These are phyloP conservation scores for Rhytidiadelphus loreus DNA, from an alignment of 225 moss, liverwort and hornwort genomes.

Conservation along the genomic window DNA sequence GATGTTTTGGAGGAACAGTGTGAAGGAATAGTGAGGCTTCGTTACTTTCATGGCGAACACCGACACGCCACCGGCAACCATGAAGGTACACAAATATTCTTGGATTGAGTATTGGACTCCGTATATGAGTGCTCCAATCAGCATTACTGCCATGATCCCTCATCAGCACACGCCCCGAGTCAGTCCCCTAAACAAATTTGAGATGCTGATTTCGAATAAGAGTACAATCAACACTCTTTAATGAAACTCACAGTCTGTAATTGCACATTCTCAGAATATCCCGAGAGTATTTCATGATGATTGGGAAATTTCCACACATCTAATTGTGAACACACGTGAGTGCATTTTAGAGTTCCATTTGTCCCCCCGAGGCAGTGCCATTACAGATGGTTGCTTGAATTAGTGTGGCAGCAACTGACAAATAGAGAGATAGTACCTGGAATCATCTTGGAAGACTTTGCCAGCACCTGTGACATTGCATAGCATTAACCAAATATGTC, in stretches of 20 bases:
- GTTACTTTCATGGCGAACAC: conserved; percentile 37
- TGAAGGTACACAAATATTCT: conserved; percentile 44
- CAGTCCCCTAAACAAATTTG: background rate
- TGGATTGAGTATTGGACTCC: conserved; percentile 34
- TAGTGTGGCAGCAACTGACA: background rate
- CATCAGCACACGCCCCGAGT: conserved; percentile 28
- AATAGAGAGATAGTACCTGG: conserved; percentile 36
- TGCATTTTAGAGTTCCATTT: background rate
- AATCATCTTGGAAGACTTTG: conserved; percentile 60
- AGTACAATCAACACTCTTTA: background rate
- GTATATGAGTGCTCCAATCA: conserved; percentile 38
- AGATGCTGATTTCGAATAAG: background rate
- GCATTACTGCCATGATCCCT: conserved; percentile 43
- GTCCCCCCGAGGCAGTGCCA: background rate
- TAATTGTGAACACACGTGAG: background rate
- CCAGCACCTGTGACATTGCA: conserved; percentile 26
- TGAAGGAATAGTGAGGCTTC: background rate
- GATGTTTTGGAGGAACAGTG: background rate
- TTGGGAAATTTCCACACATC: background rate
- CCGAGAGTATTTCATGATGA: background rate
- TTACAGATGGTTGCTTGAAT: background rate
- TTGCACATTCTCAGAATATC: background rate
- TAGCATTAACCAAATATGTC: background rate
- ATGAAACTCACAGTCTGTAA: background rate
- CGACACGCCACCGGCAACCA: conserved; percentile 42